These are phyloP conservation scores for Lumnitzera racemosa DNA, from an alignment of 345 rosid species.

Conservation along the genomic window DNA sequence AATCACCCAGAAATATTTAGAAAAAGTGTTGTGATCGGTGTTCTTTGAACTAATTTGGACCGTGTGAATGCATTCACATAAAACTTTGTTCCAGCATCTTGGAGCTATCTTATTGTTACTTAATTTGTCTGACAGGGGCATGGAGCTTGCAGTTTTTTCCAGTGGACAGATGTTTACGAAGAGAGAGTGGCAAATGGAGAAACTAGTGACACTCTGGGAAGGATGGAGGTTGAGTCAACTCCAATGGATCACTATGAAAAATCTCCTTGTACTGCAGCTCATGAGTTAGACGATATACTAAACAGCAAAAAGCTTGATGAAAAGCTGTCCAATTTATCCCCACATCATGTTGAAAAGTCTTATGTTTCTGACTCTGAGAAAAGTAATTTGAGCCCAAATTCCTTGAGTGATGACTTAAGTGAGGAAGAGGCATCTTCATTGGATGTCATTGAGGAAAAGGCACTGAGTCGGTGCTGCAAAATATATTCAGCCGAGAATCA, in stretches of 20 bases:
- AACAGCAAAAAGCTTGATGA: no score
- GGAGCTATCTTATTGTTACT: background rate
- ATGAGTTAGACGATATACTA: background rate
- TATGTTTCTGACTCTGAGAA: no score
- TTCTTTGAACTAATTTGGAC: background rate
- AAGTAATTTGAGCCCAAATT: background rate
- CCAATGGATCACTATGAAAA: background rate
- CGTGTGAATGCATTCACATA: background rate
- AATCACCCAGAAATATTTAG: no score
- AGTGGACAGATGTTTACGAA: background rate
- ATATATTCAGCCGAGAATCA: background rate
- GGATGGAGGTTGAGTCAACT: background rate
- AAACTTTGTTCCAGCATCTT: background rate
- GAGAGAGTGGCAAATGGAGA: background rate
- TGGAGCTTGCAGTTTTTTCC: background rate
- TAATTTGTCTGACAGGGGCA: constrained; percentile 1
- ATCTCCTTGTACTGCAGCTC: background rate
- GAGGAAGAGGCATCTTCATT: background rate
- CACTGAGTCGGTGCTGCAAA: background rate
- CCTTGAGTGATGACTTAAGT: background rate
- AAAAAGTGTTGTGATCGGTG: no score
- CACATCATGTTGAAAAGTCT: no score
- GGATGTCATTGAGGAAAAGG: background rate
- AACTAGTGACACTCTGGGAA: background rate
- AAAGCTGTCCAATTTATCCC: no score